Conservation (phyloP, 2,329 filamentous ascomycete genomes). For the Ophiognomonia clavigignenti-juglandacearum region DNA sequence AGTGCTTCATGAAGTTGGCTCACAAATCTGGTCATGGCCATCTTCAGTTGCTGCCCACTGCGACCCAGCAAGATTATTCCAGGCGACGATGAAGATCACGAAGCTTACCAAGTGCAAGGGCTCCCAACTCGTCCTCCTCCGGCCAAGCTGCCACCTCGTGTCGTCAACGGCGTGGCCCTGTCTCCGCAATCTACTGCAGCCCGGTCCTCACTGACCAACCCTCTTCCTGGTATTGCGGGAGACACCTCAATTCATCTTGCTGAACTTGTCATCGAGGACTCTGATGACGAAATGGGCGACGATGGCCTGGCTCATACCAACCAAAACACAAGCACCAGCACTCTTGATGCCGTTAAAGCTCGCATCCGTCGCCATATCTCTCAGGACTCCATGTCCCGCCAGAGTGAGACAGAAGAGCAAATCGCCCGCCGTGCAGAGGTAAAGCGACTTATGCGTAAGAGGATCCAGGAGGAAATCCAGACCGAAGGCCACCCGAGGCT, state of each 20-base stretch:
- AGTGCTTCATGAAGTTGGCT: neutral
- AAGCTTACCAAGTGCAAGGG: neutral
- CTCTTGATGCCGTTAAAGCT: conserved; percentile 40
- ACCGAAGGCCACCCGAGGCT: conserved; percentile 35
- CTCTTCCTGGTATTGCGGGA: conserved; percentile 15
- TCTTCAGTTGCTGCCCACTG: conserved; percentile 30
- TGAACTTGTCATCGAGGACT: conserved; percentile 32
- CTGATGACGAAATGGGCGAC: conserved; percentile 38
- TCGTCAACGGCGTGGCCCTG: conserved; percentile 14
- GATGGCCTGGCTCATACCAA: conserved; percentile 23
- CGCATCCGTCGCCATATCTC: conserved; percentile 43
- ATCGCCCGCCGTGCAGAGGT: conserved; percentile 51
- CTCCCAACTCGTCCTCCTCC: conserved; percentile 18
- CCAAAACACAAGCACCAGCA: conserved; percentile 30
- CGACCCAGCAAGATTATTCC: conserved; percentile 12
- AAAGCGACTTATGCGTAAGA: conserved; percentile 48
- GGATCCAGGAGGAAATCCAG: conserved; percentile 54
- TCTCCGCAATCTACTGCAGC: conserved; percentile 16
- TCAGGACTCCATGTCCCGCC: conserved; percentile 34
- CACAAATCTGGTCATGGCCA: conserved; percentile 28
- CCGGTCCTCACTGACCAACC: conserved; percentile 17
- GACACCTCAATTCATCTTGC: conserved; percentile 21
- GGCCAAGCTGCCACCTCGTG: conserved; percentile 17
- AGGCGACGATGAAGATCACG: neutral
- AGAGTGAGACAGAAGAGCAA: conserved; percentile 46